phyloP scores from a whole-genome alignment of 1,284 basidiomycete species.

The Rugiboletus extremiorientalis region DNA sequence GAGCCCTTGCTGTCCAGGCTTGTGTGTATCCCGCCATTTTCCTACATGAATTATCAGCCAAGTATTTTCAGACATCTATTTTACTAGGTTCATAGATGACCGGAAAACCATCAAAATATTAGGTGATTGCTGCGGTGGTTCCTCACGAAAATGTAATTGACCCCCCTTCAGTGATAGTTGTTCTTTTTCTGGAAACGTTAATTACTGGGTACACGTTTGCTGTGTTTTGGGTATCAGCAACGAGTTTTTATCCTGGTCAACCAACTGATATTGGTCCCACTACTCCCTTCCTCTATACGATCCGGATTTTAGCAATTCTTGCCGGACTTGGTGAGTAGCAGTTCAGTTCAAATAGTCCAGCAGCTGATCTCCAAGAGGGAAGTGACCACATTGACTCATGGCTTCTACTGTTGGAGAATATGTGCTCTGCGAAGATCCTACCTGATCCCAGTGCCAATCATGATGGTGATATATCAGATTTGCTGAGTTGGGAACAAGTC shows the following conservation, averaged over 20 bases:
- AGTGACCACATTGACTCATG: slow-evolving; percentile 23
- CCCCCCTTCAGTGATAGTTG: slow-evolving; percentile 3
- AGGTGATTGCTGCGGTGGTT: not conserved
- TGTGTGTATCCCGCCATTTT: not conserved
- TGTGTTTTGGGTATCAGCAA: slow-evolving; percentile 8
- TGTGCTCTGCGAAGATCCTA: slow-evolving; percentile 1
- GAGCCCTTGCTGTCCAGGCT: not conserved
- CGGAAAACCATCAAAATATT: slow-evolving; percentile 2
- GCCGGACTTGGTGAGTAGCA: slow-evolving; percentile 18
- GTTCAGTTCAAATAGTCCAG: rapidly evolving
- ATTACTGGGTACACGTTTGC: slow-evolving; percentile 15
- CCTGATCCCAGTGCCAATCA: slow-evolving; percentile 9
- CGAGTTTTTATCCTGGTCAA: too few species aligned
- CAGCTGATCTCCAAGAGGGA: not conserved
- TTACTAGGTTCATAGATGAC: slow-evolving; percentile 9
- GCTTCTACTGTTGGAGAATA: slow-evolving; percentile 29
- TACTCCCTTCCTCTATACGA: too few species aligned
- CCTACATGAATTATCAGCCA: not conserved
- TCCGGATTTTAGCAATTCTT: not conserved
- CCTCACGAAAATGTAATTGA: not conserved
- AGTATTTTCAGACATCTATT: slow-evolving; percentile 9
- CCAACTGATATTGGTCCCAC: too few species aligned
- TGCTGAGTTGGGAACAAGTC: too few species aligned
- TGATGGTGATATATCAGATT: slow-evolving; percentile 10
- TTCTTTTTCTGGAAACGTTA: slow-evolving; percentile 17